A percentile compares a stretch with the other conserved stretches of the same genome.
These are phyloP conservation scores for Leishmania braziliensis DNA, from an alignment of 208 protist genomes.

Conservation along the genomic window DNA sequence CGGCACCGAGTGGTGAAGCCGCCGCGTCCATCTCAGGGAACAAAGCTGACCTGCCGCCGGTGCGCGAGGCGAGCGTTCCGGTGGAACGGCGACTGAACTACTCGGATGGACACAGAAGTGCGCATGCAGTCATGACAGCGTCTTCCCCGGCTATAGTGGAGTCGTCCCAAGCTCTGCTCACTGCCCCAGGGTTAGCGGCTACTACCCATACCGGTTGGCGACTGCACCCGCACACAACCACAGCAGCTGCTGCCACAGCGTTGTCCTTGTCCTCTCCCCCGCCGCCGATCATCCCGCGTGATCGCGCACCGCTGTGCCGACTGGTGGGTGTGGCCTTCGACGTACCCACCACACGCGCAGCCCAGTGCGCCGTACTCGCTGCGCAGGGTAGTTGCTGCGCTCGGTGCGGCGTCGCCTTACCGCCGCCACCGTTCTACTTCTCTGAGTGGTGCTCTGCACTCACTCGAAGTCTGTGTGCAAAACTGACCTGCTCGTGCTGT, in stretches of 20 bases:
- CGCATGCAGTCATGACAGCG: not conserved
- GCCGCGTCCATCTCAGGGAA: not conserved
- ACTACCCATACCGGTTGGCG: not conserved
- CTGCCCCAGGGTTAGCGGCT: not conserved
- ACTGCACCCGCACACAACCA: not conserved
- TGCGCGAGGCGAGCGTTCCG: not conserved
- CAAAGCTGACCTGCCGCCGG: not conserved
- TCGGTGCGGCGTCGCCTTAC: slow-evolving; percentile 16
- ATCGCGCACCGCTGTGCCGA: slow-evolving; percentile 18
- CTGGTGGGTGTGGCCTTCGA: slow-evolving; percentile 7
- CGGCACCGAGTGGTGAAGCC: not conserved
- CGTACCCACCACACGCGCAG: not conserved
- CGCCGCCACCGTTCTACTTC: not conserved
- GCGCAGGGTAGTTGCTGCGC: slow-evolving; percentile 16
- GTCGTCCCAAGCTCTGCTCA: not conserved
- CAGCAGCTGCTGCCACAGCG: not conserved
- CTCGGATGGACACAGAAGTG: not conserved
- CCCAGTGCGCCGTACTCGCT: slow-evolving; percentile 10
- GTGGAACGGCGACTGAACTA: slow-evolving; percentile 23
- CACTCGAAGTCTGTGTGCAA: not conserved
- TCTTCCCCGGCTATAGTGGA: not conserved
- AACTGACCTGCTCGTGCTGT: not conserved
- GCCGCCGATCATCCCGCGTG: slow-evolving; percentile 13
- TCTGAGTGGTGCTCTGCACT: not conserved
- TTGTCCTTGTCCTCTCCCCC: slow-evolving; percentile 1